Evolutionary conservation across 129 eudicot genomes (phyloP).

Genomic region (Flaveria sonorensis): DNA sequence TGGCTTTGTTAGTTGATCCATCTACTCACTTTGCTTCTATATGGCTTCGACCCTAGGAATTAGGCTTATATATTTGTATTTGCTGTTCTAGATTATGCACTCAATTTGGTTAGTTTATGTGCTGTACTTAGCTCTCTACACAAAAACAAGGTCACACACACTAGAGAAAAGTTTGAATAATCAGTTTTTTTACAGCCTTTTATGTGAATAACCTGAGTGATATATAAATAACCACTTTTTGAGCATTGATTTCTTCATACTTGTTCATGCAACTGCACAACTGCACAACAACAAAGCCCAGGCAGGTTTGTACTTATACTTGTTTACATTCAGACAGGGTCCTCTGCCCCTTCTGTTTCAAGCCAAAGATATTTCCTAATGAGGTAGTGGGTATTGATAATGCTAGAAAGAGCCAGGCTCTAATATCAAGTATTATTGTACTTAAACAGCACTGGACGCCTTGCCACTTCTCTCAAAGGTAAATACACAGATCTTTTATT

Average conservation of each 20-base stretch:
- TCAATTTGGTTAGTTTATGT: not conserved
- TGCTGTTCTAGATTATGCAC: not conserved
- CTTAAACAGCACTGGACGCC: constrained; percentile 92
- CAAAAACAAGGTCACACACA: not conserved
- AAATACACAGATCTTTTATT: constrained; percentile 14
- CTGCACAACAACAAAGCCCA: not conserved
- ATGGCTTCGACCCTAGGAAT: not conserved
- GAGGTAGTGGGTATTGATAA: constrained; percentile 64
- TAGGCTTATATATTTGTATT: not conserved
- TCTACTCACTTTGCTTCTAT: not conserved
- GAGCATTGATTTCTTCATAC: not conserved
- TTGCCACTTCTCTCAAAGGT: constrained; percentile 94
- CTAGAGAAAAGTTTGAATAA: too few species aligned
- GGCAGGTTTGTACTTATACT: not conserved
- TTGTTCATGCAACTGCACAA: not conserved
- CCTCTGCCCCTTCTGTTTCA: constrained; percentile 97
- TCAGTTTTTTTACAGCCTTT: not conserved
- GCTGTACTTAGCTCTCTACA: not conserved
- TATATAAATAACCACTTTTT: not conserved
- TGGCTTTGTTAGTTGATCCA: not conserved
- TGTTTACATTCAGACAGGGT: constrained; percentile 72
- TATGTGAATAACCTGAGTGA: not conserved
- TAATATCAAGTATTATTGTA: constrained; percentile 86
- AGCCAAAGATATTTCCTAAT: constrained; percentile 80
- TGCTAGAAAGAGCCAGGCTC: constrained; percentile 75